Conservation (phyloP, 495 filamentous ascomycete genomes). For the Oidiodendron maius region DNA sequence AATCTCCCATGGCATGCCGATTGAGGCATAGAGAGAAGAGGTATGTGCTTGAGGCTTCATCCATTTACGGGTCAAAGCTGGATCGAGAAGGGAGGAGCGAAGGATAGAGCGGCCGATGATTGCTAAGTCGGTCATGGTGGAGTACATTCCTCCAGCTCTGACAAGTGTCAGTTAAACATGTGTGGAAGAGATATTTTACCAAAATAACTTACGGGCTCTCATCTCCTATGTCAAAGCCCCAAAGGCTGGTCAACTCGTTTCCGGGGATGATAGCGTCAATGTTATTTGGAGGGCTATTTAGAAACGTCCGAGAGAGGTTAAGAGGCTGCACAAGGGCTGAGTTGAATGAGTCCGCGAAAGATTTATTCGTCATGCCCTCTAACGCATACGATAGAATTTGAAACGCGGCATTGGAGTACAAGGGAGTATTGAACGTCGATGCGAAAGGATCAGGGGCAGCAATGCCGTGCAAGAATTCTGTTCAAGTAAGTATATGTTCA, state of each 20-base stretch:
- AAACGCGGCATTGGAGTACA: conserved; percentile 53
- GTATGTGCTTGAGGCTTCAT: conserved; percentile 48
- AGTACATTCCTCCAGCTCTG: conserved; percentile 55
- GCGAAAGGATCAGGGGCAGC: too few species aligned
- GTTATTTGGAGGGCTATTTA: conserved; percentile 22
- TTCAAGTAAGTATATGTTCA: too few species aligned
- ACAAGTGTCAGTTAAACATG: too few species aligned
- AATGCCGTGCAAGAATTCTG: too few species aligned
- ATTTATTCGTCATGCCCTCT: conserved; percentile 41
- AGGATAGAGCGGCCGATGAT: conserved; percentile 51
- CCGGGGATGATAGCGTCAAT: conserved; percentile 32
- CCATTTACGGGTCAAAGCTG: conserved; percentile 46
- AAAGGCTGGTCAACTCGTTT: conserved; percentile 11
- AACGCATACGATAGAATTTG: conserved; percentile 48
- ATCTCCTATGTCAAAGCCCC: conserved; percentile 11
- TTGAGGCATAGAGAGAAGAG: conserved; percentile 34
- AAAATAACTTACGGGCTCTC: conserved; percentile 17
- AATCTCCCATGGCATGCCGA: conserved; percentile 58
- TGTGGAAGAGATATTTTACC: conserved; percentile 10
- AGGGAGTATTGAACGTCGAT: too few species aligned
- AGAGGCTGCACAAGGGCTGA: conserved; percentile 40
- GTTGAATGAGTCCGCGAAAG: conserved; percentile 39
- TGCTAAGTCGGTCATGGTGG: conserved; percentile 44
- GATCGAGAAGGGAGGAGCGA: conserved; percentile 38
- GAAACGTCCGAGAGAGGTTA: conserved; percentile 36